Base-by-base conservation (phyloP, 306 rosid species). In the Cicer cuneatum region DNA sequence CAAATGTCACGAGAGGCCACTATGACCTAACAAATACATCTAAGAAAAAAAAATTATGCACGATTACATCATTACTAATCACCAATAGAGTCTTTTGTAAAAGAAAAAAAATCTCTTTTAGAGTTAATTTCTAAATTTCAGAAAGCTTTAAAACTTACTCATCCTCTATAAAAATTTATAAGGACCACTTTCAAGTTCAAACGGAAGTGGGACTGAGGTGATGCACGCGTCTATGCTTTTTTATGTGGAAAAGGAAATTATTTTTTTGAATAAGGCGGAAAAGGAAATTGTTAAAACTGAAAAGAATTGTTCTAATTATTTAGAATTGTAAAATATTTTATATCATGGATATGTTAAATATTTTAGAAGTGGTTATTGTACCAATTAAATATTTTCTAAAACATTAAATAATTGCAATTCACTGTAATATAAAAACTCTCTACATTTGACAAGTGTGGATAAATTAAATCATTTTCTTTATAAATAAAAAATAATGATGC, bases 41-140 rank as follows among this genome's bases (percentile, higher is more conserved):
- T n/a, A n/a, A n/a, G 2, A 13, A 46, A 69, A 5, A 46, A 15
- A 60, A 14, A 68, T 33, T 68, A 59, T 70, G 57, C 33, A 78
- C 65, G 51, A 60, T 78, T 69, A 39, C 51, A 59, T 40, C 45
- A 62, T 51, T 39, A 51, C 40, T 66, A 7, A 10, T 10, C 54
- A 29, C 35, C 10, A 51, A 49, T n/a, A 51, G 1, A 51, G 1
- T 21, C 24, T 21, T 21, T 21, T 1, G 2, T 21, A 21, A 21
- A 21, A 21, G 24, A 1, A 21, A 21, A 21, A 21, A 21, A 7
- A 10, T 10, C 43, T 13, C 35, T n/a, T 39, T 39, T n/a, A 51
- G 15, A 66, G 58, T 7, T 10, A 9, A 33, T 51, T 33, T 77
- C 18, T 58, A 69, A 69, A 69, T 39, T 77, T 68, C 16, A 18